Base-by-base conservation (phyloP, 495 filamentous ascomycete species). In the Neurospora africana region DNA sequence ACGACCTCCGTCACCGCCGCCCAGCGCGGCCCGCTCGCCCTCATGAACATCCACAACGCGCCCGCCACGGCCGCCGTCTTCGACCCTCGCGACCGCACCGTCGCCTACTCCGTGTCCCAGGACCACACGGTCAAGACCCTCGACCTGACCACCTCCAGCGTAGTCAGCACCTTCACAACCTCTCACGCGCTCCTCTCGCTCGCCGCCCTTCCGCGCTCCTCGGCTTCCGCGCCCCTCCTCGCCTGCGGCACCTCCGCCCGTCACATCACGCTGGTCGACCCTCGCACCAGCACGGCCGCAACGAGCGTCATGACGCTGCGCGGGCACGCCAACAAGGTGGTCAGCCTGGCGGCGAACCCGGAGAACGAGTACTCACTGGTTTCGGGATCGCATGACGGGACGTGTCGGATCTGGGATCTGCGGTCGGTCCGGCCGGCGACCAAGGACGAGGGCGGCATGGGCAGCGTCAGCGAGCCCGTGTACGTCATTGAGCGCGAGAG, bases 321-420 rank as follows among this genome's bases (percentile, higher is more conserved):
- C 35, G 95, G 95, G 0, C 95, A 99, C 81, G 88, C 88, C 44
- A 97, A 97, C 82, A 90, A 90, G 70, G 92, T 97, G 8, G 87
- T 90, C 19, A 84, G 85, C 36, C 80, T 99, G 30, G 87, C 90
- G 19, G 82, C 88, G 8, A 88, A 91, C 73, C 92, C 93, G 1
- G 84, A 88, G 43, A 94, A 90, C 80, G 86, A 89, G 72, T 94
- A 93, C 81, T 87, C 91, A 40, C 86, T 99, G 7, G 91, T 93
- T 9, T 93, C 90, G 35, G 94, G 90, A 19, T 90, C 89, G 35
- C 91, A 95, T 82, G 95, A 99, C 81, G 94, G 95, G 4, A 97
- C 93, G 11, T 93, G 91, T 79, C 86, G 93, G 43, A 86, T 98
- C 41, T 99, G 95, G 95, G 95, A 99, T 85, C 87, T 98, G 74